Base-by-base conservation (phyloP, 148 eudicot genomes). In the Selenicereus undatus region DNA sequence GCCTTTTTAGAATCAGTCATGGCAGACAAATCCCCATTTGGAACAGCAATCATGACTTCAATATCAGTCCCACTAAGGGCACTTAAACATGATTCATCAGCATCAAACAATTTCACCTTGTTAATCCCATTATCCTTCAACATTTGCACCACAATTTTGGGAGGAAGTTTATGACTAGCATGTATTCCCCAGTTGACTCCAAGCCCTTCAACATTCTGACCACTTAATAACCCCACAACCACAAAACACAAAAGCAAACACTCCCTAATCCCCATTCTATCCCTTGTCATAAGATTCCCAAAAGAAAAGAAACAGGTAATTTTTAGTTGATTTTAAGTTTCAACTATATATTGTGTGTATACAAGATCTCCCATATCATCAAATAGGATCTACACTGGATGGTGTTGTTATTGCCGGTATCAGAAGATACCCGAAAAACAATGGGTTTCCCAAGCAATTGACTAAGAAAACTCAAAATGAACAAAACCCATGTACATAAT, bases 111-210 rank as follows among this genome's bases (percentile, higher is more conserved):
- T 86, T 95, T 95, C 89, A 93, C 98, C 71, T 91, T 91, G 42
- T 82, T 75, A 45, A 94, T 90, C 50, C 93, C 97, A 84, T 94
- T 94, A 77, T 90, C 95, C 42, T 87, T 85, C 85, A 94, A 75
- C 90, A 94, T 77, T 83, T 92, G 87, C 29, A 94, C 98, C 68
- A 94, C 97, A 4, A 43, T 82, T 50, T 81, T 83, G 0, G 93
- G 89, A 5, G 95, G 89, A 77, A 94, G 79, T 60, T 79, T 75
- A 84, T 91, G 95, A 62, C 77, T 85, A 20, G 97, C 93, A 85
- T 87, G 88, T 1, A 93, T 86, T 24, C 98, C 97, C 98, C 98
- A 94, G 79, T 94, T 94, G 39, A 94, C 91, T 12, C 97, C 98
- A 8, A 92, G 85, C 62, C 93, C 88, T 81, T 88, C 88, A 20